These are phyloP conservation scores for Cladosporium sp. DNA, from an alignment of 2,329 filamentous ascomycete genomes.

Conservation along the genomic window DNA sequence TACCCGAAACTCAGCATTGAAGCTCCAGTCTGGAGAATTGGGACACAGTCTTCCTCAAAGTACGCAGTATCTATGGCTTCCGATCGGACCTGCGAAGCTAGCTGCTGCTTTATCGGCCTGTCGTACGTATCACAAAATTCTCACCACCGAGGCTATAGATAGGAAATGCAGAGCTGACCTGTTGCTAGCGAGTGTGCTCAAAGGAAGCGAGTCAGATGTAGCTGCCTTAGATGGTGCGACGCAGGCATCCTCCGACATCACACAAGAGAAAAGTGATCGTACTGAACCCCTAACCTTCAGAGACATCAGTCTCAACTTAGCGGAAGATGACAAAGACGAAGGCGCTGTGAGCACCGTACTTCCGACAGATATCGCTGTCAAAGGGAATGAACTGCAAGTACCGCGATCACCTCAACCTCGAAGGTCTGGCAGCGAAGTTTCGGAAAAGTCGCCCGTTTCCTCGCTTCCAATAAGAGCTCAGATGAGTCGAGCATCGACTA, in stretches of 20 bases:
- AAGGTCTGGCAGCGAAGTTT: neutral
- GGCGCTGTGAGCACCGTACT: neutral
- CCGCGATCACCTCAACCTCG: neutral
- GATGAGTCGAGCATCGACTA: neutral
- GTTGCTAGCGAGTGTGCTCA: neutral
- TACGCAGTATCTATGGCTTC: slow-evolving; percentile 9
- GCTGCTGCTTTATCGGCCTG: neutral
- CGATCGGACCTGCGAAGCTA: slow-evolving; percentile 7
- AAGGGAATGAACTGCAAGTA: neutral
- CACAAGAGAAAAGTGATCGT: neutral
- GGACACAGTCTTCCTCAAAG: neutral
- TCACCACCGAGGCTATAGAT: neutral
- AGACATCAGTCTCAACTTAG: neutral
- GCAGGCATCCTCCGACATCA: neutral
- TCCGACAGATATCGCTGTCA: neutral
- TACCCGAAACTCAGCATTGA: neutral
- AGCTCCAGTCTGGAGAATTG: neutral
- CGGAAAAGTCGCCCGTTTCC: neutral
- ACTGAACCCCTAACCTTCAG: neutral
- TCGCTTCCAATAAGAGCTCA: neutral
- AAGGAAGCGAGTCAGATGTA: neutral
- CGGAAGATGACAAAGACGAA: neutral
- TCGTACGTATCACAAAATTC: neutral
- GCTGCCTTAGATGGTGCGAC: neutral
- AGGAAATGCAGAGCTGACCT: neutral